Conservation (phyloP, 2,329 filamentous ascomycete species). For the Colletotrichum plurivorum region DNA sequence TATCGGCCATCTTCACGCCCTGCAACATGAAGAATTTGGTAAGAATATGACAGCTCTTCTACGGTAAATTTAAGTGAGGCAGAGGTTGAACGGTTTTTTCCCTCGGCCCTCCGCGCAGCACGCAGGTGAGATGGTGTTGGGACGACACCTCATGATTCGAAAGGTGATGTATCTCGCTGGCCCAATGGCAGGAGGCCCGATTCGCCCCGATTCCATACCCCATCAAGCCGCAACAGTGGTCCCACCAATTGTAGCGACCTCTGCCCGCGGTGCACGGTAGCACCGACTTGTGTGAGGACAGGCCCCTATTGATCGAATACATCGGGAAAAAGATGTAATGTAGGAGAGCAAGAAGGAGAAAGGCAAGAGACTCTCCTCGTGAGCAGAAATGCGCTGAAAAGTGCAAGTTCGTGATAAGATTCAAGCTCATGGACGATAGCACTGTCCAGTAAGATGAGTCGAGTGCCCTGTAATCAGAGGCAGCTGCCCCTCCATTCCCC, state of each 20-base stretch:
- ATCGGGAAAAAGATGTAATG: too few species aligned
- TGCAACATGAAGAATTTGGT: neutral
- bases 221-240: conserved; percentile 9
- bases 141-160: conserved; percentile 8
- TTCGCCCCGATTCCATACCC: conserved; percentile 23
- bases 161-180: neutral
- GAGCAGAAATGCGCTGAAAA: too few species aligned
- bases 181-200: conserved; percentile 19
- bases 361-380: too few species aligned
- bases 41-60: neutral
- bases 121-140: conserved; percentile 22
- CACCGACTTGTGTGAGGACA: too few species aligned
- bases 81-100: neutral
- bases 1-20: conserved; percentile 9
- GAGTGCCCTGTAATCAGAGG: conserved; percentile 13
- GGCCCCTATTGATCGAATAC: too few species aligned
- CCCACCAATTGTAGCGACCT: conserved; percentile 27
- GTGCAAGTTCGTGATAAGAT: too few species aligned
- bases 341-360: too few species aligned
- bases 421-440: too few species aligned
- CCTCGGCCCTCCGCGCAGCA: neutral
- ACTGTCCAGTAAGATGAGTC: conserved; percentile 14
- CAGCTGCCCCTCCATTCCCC: conserved; percentile 26
- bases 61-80: neutral
- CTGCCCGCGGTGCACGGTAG: conserved; percentile 10